These are phyloP conservation scores for Metarhizium humberi DNA, from an alignment of 2,329 filamentous ascomycete genomes.

Conservation along the genomic window DNA sequence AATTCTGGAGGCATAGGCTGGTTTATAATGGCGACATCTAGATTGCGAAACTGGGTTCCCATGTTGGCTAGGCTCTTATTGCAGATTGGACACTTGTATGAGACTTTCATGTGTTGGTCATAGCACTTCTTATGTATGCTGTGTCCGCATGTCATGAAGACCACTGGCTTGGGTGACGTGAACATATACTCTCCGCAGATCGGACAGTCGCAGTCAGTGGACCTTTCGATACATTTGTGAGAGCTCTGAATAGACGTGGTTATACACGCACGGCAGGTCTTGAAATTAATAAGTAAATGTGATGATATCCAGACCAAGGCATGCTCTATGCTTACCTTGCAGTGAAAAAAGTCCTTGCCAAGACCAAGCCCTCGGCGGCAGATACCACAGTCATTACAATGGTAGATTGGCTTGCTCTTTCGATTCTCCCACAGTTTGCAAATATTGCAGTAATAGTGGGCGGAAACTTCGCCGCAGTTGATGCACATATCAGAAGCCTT, in stretches of 20 bases:
- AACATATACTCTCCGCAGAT: conserved; percentile 98
- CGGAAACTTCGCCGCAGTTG: conserved; percentile 66
- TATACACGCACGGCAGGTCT: conserved; percentile 91
- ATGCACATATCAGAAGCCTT: conserved; percentile 69
- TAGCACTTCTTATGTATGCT: conserved; percentile 91
- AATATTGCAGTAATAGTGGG: conserved; percentile 85
- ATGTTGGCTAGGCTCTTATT: conserved; percentile 96
- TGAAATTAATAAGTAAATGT: conserved; percentile 1
- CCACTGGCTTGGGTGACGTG: conserved; percentile 76
- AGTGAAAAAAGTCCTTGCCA: conserved; percentile 96
- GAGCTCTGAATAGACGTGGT: conserved; percentile 75
- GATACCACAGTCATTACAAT: conserved; percentile 92
- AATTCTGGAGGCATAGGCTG: conserved; percentile 92
- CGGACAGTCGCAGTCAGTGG: conserved; percentile 91
- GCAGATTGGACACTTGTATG: conserved; percentile 95
- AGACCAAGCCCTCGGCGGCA: conserved; percentile 84
- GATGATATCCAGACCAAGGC: not conserved
- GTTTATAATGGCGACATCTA: conserved; percentile 75
- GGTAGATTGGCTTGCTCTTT: conserved; percentile 82
- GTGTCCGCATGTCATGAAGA: conserved; percentile 93
- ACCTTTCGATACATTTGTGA: conserved; percentile 90
- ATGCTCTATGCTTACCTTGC: conserved; percentile 58
- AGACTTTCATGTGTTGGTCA: conserved; percentile 75
- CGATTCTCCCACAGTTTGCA: conserved; percentile 98
- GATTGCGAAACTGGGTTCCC: conserved; percentile 86